Evolutionary conservation across 1,284 basidiomycete genomes (phyloP).

Genomic region (Lentinus polychrous): DNA sequence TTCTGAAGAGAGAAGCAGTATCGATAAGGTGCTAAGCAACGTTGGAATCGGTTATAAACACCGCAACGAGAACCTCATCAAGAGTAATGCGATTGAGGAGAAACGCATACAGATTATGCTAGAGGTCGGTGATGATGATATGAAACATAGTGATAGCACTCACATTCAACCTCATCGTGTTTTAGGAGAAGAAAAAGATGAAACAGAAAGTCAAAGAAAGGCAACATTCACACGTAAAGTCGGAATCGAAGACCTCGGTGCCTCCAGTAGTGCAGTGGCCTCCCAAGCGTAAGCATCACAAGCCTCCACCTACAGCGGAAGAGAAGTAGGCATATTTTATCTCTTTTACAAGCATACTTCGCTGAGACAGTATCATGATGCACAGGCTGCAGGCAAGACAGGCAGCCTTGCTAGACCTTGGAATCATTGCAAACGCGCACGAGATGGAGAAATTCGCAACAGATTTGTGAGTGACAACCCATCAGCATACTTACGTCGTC

Average conservation of each 20-base stretch:
- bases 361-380: neutral
- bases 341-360: neutral
- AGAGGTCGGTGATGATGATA: slow-evolving; percentile 30
- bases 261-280: slow-evolving; percentile 50
- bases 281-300: slow-evolving; percentile 54
- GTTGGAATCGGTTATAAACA: slow-evolving; percentile 65
- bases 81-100: slow-evolving; percentile 62
- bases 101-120: slow-evolving; percentile 48
- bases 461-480: slow-evolving; percentile 45
- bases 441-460: slow-evolving; percentile 52
- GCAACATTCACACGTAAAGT: slow-evolving; percentile 15
- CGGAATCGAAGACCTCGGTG: slow-evolving; percentile 15
- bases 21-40: slow-evolving; percentile 50
- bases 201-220: slow-evolving; percentile 22
- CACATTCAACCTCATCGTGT: neutral
- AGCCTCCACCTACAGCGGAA: slow-evolving; percentile 36
- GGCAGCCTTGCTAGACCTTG: slow-evolving; percentile 52
- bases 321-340: slow-evolving; percentile 37
- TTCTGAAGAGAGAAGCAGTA: slow-evolving; percentile 32
- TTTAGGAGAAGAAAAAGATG: slow-evolving; percentile 23
- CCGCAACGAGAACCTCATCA: slow-evolving; percentile 62
- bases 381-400: slow-evolving; percentile 45
- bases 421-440: slow-evolving; percentile 41
- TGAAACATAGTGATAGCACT: neutral
- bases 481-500: neutral